phyloP scores from a whole-genome alignment of 129 eudicot species.

The Scalesia atractyloides region DNA sequence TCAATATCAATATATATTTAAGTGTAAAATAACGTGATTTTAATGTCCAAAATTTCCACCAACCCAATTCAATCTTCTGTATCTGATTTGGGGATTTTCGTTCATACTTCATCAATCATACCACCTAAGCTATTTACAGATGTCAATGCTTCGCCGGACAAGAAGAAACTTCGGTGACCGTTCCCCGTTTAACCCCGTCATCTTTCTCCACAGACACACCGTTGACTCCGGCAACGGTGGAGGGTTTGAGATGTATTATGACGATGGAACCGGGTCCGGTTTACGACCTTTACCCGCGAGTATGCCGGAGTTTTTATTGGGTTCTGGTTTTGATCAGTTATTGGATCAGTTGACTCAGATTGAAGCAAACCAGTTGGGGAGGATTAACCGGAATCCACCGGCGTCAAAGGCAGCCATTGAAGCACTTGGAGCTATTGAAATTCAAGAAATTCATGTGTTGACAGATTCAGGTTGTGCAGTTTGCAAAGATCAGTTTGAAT shows the following conservation, averaged over 20 bases:
- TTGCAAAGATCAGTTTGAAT: conserved; percentile 83
- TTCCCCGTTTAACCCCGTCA: conserved; percentile 77
- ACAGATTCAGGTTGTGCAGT: conserved; percentile 75
- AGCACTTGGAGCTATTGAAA: conserved; percentile 58
- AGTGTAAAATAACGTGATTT: neutral
- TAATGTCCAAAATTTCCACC: conserved; percentile 19
- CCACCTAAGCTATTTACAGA: too few species aligned
- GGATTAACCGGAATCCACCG: conserved; percentile 62
- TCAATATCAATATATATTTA: neutral
- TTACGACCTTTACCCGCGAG: conserved; percentile 73
- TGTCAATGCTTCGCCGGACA: conserved; percentile 43
- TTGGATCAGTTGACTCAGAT: conserved; percentile 74
- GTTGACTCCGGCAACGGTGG: conserved; percentile 25
- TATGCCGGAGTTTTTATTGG: conserved; percentile 77
- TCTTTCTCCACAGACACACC: conserved; percentile 49
- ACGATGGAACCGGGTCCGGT: conserved; percentile 86
- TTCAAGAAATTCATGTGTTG: conserved; percentile 41
- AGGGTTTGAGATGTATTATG: conserved; percentile 81
- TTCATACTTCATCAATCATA: too few species aligned
- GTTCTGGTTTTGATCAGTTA: conserved; percentile 87
- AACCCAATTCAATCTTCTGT: neutral
- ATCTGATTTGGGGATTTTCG: too few species aligned
- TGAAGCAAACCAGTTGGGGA: conserved; percentile 67
- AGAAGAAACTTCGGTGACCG: conserved; percentile 55
- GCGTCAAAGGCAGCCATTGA: conserved; percentile 91